Base-by-base conservation (phyloP, 208 protist genomes). In the Vickermania ingenoplastis region DNA sequence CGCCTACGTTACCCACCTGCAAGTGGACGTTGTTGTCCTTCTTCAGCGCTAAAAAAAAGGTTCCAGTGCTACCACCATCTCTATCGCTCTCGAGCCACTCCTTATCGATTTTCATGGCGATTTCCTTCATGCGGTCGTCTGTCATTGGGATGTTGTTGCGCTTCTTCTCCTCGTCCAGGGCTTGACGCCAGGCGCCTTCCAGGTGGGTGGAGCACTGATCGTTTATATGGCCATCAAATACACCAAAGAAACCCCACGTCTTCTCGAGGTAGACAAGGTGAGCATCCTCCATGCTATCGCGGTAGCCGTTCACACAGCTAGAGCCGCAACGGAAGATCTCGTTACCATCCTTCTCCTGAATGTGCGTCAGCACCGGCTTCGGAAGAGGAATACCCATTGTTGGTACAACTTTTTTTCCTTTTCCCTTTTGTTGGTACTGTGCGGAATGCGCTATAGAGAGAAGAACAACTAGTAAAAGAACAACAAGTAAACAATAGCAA, bases 1-100 rank as follows among this genome's bases (percentile, higher is more conserved):
- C 94, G 23, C 94, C 94, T 27, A 96, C 91, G 63, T 97, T 97
- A 17, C 86, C 93, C 50, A 94, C 89, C 61, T 96, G 90, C 62
- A 93, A 66, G 41, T 89, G 71, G 53, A 90, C 71, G 31, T 67
- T 85, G 51, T 87, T 69, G 31, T 73, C 83, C 7, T 90, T 71
- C 61, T 88, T 89, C 22, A 61, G 59, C 7, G 83, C 86, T 57
- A 89, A 36, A 63, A 95, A 95, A 63, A 91, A 95, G 22, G 89
- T 95, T 22, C 86, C 89, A 1, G 89, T 95, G 73, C 84, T 92
- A 59, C 89, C 89, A 53, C 84, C 83, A 17, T 92, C 83, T 41
- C 71, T 68, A 26, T 63, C 69, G 27, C 67, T 63, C 45, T 85
- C 75, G 66, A 95, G 75, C 81, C 83, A 95, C 26, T 92, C 77